These are phyloP conservation scores for Penicillium occitanis DNA, from an alignment of 2,329 filamentous ascomycete genomes.

Conservation along the genomic window DNA sequence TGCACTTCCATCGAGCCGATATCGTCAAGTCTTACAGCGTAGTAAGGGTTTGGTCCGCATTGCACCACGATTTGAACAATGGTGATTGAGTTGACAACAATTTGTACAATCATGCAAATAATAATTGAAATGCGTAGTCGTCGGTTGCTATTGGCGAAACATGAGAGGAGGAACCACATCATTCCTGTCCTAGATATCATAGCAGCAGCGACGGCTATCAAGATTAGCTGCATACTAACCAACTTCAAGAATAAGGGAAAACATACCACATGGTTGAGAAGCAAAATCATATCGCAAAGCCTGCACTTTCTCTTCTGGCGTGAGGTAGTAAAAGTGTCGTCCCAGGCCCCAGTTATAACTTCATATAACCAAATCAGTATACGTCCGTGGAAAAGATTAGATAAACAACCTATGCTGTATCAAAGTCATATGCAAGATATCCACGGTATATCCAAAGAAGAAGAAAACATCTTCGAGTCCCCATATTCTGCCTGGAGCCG, in stretches of 20 bases:
- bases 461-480: slow-evolving; percentile 37
- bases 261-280: slow-evolving; percentile 28
- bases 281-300: slow-evolving; percentile 33
- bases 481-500: slow-evolving; percentile 35
- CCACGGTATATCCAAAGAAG: slow-evolving; percentile 31
- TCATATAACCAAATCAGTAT: neutral
- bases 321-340: slow-evolving; percentile 35
- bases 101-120: slow-evolving; percentile 34
- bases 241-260: neutral
- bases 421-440: slow-evolving; percentile 34
- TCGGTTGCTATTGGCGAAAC: slow-evolving; percentile 34
- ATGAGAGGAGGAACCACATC: slow-evolving; percentile 39
- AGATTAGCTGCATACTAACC: neutral
- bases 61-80: slow-evolving; percentile 38
- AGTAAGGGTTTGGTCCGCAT: slow-evolving; percentile 38
- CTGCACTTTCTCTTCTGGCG: slow-evolving; percentile 25
- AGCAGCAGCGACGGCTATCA: slow-evolving; percentile 32
- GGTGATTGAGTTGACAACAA: slow-evolving; percentile 35
- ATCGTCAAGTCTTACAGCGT: slow-evolving; percentile 27
- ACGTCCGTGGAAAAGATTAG: neutral
- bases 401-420: slow-evolving; percentile 34
- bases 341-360: slow-evolving; percentile 36
- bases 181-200: slow-evolving; percentile 40
- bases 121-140: slow-evolving; percentile 34
- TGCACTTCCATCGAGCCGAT: neutral